phyloP scores from a whole-genome alignment of 1,284 basidiomycete genomes.

The Neotropicomus parvogracilis region DNA sequence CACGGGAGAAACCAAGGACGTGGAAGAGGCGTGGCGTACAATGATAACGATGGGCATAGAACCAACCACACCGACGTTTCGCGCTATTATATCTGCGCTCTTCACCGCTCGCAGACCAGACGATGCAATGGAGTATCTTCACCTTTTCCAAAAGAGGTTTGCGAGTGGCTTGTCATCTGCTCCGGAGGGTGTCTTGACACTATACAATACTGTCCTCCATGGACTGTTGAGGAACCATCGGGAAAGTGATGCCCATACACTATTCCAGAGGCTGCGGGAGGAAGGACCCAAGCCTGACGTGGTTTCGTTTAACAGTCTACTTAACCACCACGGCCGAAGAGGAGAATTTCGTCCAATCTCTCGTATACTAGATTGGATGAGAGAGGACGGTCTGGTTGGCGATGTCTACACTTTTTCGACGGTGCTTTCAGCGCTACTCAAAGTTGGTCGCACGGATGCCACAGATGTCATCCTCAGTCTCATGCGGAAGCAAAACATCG shows the following conservation, averaged over 20 bases:
- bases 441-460: conserved; percentile 63
- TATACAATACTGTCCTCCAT: conserved; percentile 65
- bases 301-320: conserved; percentile 74
- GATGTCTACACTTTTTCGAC: conserved; percentile 82
- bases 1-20: conserved; percentile 44
- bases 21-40: conserved; percentile 52
- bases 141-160: conserved; percentile 32
- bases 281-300: conserved; percentile 62
- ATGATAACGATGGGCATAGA: conserved; percentile 52
- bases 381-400: conserved; percentile 50
- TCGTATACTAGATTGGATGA: conserved; percentile 52
- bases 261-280: conserved; percentile 49
- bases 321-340: conserved; percentile 60
- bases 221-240: conserved; percentile 50
- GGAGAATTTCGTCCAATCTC: conserved; percentile 61
- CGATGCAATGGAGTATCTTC: conserved; percentile 48
- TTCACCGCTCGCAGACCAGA: conserved; percentile 46
- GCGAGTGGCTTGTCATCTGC: conserved; percentile 18
- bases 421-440: conserved; percentile 70
- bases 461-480: conserved; percentile 57
- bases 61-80: conserved; percentile 56
- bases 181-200: conserved; percentile 33
- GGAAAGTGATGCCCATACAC: conserved; percentile 40
- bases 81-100: conserved; percentile 55
- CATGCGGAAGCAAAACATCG: conserved; percentile 72